phyloP scores from a whole-genome alignment of 768 basidiomycete species.

The Rhizopogon roseolus region DNA sequence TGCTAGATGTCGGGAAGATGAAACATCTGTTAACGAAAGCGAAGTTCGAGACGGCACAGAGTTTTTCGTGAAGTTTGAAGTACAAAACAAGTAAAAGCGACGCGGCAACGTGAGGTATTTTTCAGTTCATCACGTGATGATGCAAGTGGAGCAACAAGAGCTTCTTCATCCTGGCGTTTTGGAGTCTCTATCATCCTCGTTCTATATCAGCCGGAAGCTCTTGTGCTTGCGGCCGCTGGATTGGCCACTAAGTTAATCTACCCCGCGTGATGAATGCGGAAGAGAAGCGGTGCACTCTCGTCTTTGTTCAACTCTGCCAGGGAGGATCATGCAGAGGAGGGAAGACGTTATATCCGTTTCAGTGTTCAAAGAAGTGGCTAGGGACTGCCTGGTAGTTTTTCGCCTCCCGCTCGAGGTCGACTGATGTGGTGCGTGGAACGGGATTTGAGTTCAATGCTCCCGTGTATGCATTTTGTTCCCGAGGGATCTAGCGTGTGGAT shows the following conservation, averaged over 20 bases:
- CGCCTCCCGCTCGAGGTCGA: constrained; percentile 32
- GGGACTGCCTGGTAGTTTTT: constrained; percentile 23
- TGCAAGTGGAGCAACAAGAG: too few species aligned
- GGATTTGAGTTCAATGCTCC: not conserved
- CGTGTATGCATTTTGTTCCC: constrained; percentile 1
- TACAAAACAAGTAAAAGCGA: too few species aligned
- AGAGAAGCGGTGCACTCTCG: constrained; percentile 30
- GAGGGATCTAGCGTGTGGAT: constrained; percentile 12
- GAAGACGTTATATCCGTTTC: constrained; percentile 21
- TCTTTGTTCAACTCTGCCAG: constrained; percentile 27
- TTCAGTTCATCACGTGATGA: too few species aligned
- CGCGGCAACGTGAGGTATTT: not conserved
- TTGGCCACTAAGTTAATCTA: constrained; percentile 27
- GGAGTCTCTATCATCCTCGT: too few species aligned
- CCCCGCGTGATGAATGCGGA: constrained; percentile 36
- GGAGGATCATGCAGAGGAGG: constrained; percentile 24
- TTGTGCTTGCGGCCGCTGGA: constrained; percentile 5
- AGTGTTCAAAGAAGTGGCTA: constrained; percentile 23
- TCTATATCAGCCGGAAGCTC: constrained; percentile 44
- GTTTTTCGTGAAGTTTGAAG: too few species aligned
- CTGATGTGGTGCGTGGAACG: constrained; percentile 27
- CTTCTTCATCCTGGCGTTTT: too few species aligned
- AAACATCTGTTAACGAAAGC: too few species aligned
- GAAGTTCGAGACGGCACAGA: too few species aligned
- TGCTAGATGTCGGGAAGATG: not conserved